phyloP scores from a whole-genome alignment of 441 rosid genomes.

The Gossypium trilobum region DNA sequence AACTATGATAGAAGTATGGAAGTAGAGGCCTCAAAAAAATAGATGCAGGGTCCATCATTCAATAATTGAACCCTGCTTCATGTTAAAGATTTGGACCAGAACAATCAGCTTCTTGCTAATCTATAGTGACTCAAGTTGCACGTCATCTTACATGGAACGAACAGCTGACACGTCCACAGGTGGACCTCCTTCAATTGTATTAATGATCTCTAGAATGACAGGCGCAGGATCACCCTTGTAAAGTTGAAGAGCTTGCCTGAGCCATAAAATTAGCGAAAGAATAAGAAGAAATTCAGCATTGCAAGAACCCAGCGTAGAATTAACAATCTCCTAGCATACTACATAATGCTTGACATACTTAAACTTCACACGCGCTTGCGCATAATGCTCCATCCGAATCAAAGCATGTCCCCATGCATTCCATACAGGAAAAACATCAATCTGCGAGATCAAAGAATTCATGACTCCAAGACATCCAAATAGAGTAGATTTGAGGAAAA shows the following conservation, averaged over 20 bases:
- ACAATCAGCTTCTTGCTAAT: conserved; percentile 10
- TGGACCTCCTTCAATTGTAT: conserved; percentile 95
- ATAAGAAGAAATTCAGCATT: neutral
- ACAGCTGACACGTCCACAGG: conserved; percentile 88
- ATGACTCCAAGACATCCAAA: conserved; percentile 17
- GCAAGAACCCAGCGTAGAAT: neutral
- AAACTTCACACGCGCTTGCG: conserved; percentile 94
- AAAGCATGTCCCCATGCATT: conserved; percentile 99
- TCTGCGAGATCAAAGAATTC: conserved; percentile 38
- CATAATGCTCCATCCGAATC: conserved; percentile 82
- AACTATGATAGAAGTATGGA: neutral
- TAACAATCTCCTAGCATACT: neutral
- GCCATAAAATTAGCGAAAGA: conserved; percentile 20
- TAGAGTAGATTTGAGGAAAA: conserved; percentile 4
- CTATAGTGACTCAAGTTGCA: conserved; percentile 1
- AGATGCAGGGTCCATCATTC: neutral
- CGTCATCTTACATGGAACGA: conserved; percentile 76
- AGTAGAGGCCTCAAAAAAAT: neutral
- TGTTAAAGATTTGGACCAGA: neutral
- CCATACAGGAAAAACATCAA: conserved; percentile 95
- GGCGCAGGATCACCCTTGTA: conserved; percentile 68
- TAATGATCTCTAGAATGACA: conserved; percentile 71
- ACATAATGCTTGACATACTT: conserved; percentile 42
- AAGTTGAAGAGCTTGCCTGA: conserved; percentile 91
- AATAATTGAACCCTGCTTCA: neutral